Base-by-base conservation (phyloP, 176 grass and related monocot species). In the Musa beccarii region DNA sequence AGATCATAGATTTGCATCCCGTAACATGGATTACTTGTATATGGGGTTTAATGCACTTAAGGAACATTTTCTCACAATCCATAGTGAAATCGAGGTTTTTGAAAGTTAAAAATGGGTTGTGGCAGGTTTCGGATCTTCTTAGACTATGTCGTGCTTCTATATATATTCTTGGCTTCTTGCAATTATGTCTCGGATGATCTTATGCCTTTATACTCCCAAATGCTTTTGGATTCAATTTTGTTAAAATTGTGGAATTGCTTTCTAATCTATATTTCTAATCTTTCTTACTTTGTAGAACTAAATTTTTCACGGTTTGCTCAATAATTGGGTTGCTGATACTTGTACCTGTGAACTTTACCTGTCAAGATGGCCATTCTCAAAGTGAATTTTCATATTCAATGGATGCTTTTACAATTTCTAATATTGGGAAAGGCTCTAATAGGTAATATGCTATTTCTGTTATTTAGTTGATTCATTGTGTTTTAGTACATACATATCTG, bases 321-420 rank as follows among this genome's bases (percentile, higher is more conserved):
- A 10, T 86, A 76, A 76, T 89, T 23, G 92, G 92, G 74, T 19
- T 92, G 16, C n/a, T 85, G 53, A 20, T 96, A 82, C 84, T 96
- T 34, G 92, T 80, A 63, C 92, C 92, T 64, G 83, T 81, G 8
- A 89, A 96, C 55, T 96, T 89, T 71, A 86, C 67, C 24, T 89
- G 74, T 83, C 68, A 81, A 66, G 59, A 72, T 57, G 63, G 21
- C 68, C 65, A 65, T 53, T 55, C 65, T 63, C 24, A 52, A 26
- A 13, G 66, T 66, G 81, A 49, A 54, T 75, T 75, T 68, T 84
- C 84, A 12, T 79, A 96, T 70, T 89, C 89, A 11, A 89, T 92
- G 89, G 87, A 92, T 78, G 79, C 90, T 65, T 96, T 92, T 66
- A 87, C 87, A 10, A 86, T 96, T 55, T 89, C 92, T 25, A 92